Percentiles rank a stretch among this genome's conserved stretches.
Conservation (phyloP, 2,329 filamentous ascomycete species). For the Pseudogymnoascus sp. region DNA sequence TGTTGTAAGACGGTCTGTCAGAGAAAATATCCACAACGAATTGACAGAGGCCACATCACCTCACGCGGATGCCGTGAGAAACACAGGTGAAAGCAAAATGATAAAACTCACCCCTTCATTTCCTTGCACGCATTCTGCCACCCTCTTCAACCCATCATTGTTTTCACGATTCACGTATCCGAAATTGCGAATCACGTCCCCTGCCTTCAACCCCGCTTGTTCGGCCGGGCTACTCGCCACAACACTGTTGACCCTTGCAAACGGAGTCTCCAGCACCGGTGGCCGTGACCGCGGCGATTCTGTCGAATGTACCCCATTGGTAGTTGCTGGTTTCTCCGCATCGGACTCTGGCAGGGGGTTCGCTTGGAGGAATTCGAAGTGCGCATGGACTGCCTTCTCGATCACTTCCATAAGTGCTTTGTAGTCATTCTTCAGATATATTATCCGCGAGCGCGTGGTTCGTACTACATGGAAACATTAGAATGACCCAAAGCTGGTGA, state of each 20-base stretch:
- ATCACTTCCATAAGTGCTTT: conserved; percentile 78
- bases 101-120: conserved; percentile 71
- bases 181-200: conserved; percentile 78
- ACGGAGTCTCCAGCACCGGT: conserved; percentile 50
- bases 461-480: conserved; percentile 54
- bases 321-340: conserved; percentile 20
- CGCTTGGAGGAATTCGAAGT: conserved; percentile 67
- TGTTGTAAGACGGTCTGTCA: background rate
- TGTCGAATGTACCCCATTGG: conserved; percentile 22
- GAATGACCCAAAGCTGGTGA: background rate
- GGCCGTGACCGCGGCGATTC: conserved; percentile 28
- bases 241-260: conserved; percentile 86
- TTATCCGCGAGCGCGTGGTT: conserved; percentile 85
- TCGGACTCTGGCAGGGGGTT: conserved; percentile 31
- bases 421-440: conserved; percentile 85
- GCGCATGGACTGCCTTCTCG: conserved; percentile 79
- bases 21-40: background rate
- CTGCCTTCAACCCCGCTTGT: conserved; percentile 68
- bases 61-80: background rate
- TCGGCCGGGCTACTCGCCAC: conserved; percentile 72
- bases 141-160: conserved; percentile 75
- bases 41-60: background rate
- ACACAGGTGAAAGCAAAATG: background rate
- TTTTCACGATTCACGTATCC: conserved; percentile 77
- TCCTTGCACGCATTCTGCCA: conserved; percentile 82